Evolutionary conservation across 805 yeast genomes (phyloP).

Genomic region (Candida multigemmis): DNA sequence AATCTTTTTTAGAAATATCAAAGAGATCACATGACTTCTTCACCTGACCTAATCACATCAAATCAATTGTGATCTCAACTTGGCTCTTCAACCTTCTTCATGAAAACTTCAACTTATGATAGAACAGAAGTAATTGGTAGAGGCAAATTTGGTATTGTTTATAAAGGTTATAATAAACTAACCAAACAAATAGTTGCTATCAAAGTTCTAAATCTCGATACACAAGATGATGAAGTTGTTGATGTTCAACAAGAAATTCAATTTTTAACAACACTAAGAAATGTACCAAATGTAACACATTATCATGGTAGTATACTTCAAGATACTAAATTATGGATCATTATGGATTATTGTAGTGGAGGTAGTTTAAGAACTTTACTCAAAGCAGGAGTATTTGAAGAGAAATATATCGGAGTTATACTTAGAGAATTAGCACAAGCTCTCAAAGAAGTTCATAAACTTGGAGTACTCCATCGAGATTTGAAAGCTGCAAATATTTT

Average conservation of each 20-base stretch:
- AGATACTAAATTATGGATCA: constrained; percentile 92
- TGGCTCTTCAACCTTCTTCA: neutral
- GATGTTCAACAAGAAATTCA: constrained; percentile 93
- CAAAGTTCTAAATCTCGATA: constrained; percentile 85
- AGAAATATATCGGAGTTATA: constrained; percentile 72
- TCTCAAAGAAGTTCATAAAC: constrained; percentile 69
- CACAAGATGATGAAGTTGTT: constrained; percentile 86
- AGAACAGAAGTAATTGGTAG: constrained; percentile 89
- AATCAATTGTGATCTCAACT: constrained; percentile 3
- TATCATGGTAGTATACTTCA: constrained; percentile 82
- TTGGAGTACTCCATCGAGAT: constrained; percentile 93
- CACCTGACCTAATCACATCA: too few species aligned
- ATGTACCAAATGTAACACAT: constrained; percentile 85
- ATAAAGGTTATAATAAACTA: constrained; percentile 66
- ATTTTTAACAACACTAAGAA: constrained; percentile 71
- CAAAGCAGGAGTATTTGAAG: constrained; percentile 84
- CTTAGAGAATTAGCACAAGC: constrained; percentile 76
- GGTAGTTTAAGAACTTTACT: constrained; percentile 84
- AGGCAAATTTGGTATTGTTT: constrained; percentile 96
- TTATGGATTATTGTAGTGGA: constrained; percentile 97
- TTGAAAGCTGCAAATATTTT: constrained; percentile 93
- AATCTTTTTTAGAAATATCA: too few species aligned
- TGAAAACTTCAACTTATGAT: constrained; percentile 38
- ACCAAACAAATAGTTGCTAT: constrained; percentile 83
- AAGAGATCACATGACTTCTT: too few species aligned